phyloP scores from a whole-genome alignment of 2,329 filamentous ascomycete genomes.

The Colletotrichum cereale region DNA sequence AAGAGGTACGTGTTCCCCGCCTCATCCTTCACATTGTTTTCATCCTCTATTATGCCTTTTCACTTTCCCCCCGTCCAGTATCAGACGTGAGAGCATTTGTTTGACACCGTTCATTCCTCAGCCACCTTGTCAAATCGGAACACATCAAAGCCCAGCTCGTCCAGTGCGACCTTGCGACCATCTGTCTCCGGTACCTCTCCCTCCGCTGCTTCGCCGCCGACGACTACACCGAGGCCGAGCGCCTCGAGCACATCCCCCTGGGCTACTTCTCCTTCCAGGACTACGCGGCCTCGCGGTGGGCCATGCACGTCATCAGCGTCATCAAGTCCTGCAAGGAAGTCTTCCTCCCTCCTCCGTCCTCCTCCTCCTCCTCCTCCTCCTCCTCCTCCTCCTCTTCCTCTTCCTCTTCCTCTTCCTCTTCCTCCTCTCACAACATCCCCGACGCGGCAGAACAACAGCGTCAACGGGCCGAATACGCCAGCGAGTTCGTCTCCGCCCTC shows the following conservation, averaged over 20 bases:
- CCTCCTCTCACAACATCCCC: not conserved
- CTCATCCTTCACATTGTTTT: not conserved
- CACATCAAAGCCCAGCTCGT: conserved; percentile 44
- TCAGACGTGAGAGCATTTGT: no score
- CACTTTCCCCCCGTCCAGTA: no score
- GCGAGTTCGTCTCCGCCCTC: conserved; percentile 21
- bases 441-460: not conserved
- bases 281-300: conserved; percentile 53
- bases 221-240: conserved; percentile 29
- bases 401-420: not conserved
- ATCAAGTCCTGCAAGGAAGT: conserved; percentile 35
- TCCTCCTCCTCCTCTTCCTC: not conserved
- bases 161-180: conserved; percentile 48
- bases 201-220: conserved; percentile 48
- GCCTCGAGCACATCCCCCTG: conserved; percentile 34
- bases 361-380: not conserved
- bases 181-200: conserved; percentile 52
- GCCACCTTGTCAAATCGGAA: conserved; percentile 44
- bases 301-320: conserved; percentile 47
- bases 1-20: conserved; percentile 46
- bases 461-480: not conserved
- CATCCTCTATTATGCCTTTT: no score
- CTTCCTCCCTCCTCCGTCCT: conserved; percentile 21
- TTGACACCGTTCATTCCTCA: not conserved
- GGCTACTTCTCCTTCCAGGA: conserved; percentile 55